phyloP scores from a whole-genome alignment of 106 monocot genomes.

The Chionographis japonica region DNA sequence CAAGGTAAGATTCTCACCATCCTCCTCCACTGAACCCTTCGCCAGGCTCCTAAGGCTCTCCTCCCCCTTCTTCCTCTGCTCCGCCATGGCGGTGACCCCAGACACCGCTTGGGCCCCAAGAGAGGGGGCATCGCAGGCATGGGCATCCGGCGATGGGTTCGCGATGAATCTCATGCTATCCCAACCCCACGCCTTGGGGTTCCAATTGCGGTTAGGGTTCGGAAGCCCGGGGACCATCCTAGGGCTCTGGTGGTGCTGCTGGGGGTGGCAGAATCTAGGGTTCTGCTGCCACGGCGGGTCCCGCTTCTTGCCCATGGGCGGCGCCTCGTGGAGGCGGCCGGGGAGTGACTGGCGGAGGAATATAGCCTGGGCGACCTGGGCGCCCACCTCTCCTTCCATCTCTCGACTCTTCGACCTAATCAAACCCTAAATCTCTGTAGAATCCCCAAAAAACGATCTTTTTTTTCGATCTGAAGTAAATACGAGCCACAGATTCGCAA shows the following conservation, averaged over 20 bases:
- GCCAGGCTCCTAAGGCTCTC: not conserved
- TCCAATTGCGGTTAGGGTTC: constrained; percentile 24
- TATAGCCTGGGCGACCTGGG: constrained; percentile 49
- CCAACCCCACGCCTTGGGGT: constrained; percentile 51
- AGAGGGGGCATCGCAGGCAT: not conserved
- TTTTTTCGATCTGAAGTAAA: not conserved
- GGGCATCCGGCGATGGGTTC: constrained; percentile 18
- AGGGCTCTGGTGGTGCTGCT: constrained; percentile 12
- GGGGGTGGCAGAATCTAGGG: constrained; percentile 10
- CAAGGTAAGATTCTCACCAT: constrained; percentile 16
- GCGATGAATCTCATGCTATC: constrained; percentile 37
- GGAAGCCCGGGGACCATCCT: too few species aligned
- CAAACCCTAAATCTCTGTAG: not conserved
- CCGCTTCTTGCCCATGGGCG: constrained; percentile 32
- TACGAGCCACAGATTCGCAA: too few species aligned
- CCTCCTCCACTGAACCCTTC: constrained; percentile 11
- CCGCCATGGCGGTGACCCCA: not conserved
- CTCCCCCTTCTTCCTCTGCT: constrained; percentile 6
- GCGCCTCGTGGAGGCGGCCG: constrained; percentile 29
- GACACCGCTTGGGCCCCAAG: constrained; percentile 7
- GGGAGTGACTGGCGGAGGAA: constrained; percentile 40
- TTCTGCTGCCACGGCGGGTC: constrained; percentile 43
- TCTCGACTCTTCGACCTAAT: not conserved
- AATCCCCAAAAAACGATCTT: not conserved
- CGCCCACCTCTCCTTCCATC: constrained; percentile 53